A percentile compares a stretch with the other conserved stretches of the same genome.
These are phyloP conservation scores for Candida stauntonica DNA, from an alignment of 805 yeast species.

Conservation along the genomic window DNA sequence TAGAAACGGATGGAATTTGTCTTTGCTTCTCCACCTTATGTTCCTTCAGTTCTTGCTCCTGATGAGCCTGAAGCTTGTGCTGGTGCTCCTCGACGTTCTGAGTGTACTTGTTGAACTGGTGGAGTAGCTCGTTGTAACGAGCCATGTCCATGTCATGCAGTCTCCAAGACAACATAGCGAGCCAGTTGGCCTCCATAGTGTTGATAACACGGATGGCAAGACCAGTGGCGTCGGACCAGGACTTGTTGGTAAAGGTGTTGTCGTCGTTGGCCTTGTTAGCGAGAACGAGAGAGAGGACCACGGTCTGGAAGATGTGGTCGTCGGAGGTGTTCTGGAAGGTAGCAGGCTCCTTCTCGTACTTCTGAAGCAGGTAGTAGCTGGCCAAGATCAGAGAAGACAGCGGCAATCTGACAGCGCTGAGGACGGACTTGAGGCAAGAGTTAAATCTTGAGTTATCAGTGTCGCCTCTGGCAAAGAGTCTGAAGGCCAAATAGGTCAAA, in stretches of 20 bases:
- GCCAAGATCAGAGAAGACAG: slow-evolving; percentile 76
- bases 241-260: slow-evolving; percentile 89
- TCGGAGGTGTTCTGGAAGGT: slow-evolving; percentile 29
- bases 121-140: slow-evolving; percentile 21
- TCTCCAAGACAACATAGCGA: slow-evolving; percentile 55
- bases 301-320: slow-evolving; percentile 44
- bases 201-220: slow-evolving; percentile 59
- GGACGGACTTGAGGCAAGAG: slow-evolving; percentile 57
- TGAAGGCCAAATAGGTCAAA: slow-evolving; percentile 67
- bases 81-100: slow-evolving; percentile 22
- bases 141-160: slow-evolving; percentile 36
- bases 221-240: slow-evolving; percentile 97
- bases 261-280: slow-evolving; percentile 96
- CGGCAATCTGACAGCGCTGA: slow-evolving; percentile 86
- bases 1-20: slow-evolving; percentile 6
- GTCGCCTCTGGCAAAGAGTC: slow-evolving; percentile 52
- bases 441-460: slow-evolving; percentile 43
- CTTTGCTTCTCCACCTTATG: slow-evolving; percentile 6
- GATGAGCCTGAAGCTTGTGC: slow-evolving; percentile 12
- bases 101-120: slow-evolving; percentile 24
- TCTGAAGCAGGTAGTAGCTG: slow-evolving; percentile 70
- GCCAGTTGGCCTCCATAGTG: slow-evolving; percentile 66
- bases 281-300: slow-evolving; percentile 68
- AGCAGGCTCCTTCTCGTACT: slow-evolving; percentile 38
- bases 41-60: no score